These are phyloP conservation scores for Cyberlindnera meyerae DNA, from an alignment of 805 yeast species.

Conservation along the genomic window DNA sequence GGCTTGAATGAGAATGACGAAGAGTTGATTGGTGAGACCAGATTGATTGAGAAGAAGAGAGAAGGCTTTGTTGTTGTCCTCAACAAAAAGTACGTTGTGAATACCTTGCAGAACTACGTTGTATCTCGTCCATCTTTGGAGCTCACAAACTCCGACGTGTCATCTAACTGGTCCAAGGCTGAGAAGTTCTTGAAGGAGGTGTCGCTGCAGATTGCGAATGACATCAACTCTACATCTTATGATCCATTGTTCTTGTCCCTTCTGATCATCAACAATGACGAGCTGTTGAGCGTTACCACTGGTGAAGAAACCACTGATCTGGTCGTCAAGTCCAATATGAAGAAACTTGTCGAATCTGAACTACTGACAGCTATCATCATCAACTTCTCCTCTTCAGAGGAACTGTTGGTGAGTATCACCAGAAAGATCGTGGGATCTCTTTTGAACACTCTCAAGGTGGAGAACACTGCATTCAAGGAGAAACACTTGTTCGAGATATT, in stretches of 20 bases:
- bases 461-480: constrained; percentile 48
- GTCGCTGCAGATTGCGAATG: constrained; percentile 15
- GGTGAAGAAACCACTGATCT: constrained; percentile 23
- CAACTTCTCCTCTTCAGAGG: constrained; percentile 36
- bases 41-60: constrained; percentile 40
- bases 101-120: constrained; percentile 39
- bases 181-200: constrained; percentile 27
- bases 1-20: constrained; percentile 34
- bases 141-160: constrained; percentile 1
- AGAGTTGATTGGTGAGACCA: constrained; percentile 44
- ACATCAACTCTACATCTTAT: constrained; percentile 36
- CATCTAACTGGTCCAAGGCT: constrained; percentile 27
- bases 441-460: constrained; percentile 37
- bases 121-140: constrained; percentile 29
- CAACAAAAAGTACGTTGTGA: constrained; percentile 43
- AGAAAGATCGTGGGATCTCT: constrained; percentile 41
- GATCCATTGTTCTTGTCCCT: constrained; percentile 70
- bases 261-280: constrained; percentile 58
- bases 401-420: constrained; percentile 32
- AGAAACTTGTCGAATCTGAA: constrained; percentile 50
- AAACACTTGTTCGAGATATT: constrained; percentile 49
- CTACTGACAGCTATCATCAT: constrained; percentile 48
- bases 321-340: constrained; percentile 42
- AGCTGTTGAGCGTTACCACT: constrained; percentile 41
- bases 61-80: constrained; percentile 48